These are phyloP conservation scores for Gyromitra esculenta DNA, from an alignment of 2,329 filamentous ascomycete species.

Conservation along the genomic window DNA sequence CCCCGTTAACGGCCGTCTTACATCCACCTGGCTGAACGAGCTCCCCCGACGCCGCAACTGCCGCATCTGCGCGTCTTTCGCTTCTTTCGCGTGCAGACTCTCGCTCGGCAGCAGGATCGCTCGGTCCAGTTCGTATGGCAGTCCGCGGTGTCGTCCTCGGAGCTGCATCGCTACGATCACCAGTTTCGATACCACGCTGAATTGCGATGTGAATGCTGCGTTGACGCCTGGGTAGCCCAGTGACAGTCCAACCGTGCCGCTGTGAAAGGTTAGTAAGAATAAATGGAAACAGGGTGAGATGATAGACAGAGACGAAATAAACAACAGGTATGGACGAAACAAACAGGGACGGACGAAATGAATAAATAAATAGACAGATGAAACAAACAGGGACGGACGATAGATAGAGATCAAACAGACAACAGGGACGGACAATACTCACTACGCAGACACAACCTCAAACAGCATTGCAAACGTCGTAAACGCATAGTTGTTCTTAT, in stretches of 20 bases:
- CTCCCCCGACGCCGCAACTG: conserved; percentile 28
- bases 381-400: no score
- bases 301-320: no score
- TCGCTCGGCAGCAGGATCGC: conserved; percentile 61
- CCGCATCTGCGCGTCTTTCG: conserved; percentile 34
- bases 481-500: conserved; percentile 55
- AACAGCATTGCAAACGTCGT: conserved; percentile 68
- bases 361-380: no score
- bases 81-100: conserved; percentile 41
- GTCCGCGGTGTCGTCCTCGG: conserved; percentile 73
- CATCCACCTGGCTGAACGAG: conserved; percentile 45
- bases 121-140: conserved; percentile 75
- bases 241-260: conserved; percentile 88
- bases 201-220: conserved; percentile 83
- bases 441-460: conserved; percentile 85
- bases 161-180: conserved; percentile 76
- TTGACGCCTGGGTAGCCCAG: conserved; percentile 81
- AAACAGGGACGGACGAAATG: no score
- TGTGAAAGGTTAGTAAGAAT: not conserved
- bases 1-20: conserved; percentile 36
- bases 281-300: no score
- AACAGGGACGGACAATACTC: not conserved
- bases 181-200: conserved; percentile 75
- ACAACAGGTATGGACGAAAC: no score
- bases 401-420: no score